Base-by-base conservation (phyloP, 1,284 basidiomycete species). In the Paramarasmius palmivorus region DNA sequence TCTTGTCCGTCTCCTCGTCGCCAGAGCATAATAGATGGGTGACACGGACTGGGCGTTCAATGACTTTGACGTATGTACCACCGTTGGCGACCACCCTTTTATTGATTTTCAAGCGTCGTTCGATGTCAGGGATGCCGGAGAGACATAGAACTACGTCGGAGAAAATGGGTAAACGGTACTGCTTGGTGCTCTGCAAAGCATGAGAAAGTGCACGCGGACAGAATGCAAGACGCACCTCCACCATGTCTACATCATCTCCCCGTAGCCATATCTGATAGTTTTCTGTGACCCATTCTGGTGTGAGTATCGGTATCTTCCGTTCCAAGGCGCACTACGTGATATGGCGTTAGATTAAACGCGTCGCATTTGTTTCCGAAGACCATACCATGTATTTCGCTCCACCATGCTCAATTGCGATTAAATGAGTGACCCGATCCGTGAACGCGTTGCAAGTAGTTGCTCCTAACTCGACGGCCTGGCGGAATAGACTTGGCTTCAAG, bases 401-500 rank as follows among this genome's bases (percentile, higher is more conserved):
- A 5, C 88, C 88, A 57, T 87, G 83, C 15, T 72, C 71, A 25
- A 71, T 73, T 1, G 91, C 88, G 42, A 94, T 73, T 35, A 94
- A 77, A 69, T 94, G 91, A 0, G 92, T 93, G 25, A 91, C 88
- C 49, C 77, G 78, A 65, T 91, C 88, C 0, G 90, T 93, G 52
- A 94, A 84, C 52, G 88, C 84, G 19, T 70, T 78, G 8, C 80
- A 74, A 40, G 81, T 76, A 23, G 74, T 71, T 14, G 90, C 92
- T 14, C 92, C 92, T 7, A 93, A 82, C 63, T 90, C 85, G 25
- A 83, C 67, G 1, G 88, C 92, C 62, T 86, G 79, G 55, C 85
- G 86, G 63, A 90, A 88, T 29, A 93, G 57, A 2, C 79, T 76
- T 1, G 79, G 76, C 89, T 34, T 36, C 20, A 37, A 36, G n/a